Evolutionary conservation across 1,139 yeast genomes (phyloP), one percentile per base, ranked within the genome.

Genomic region (Dujonia santamariae): DNA sequence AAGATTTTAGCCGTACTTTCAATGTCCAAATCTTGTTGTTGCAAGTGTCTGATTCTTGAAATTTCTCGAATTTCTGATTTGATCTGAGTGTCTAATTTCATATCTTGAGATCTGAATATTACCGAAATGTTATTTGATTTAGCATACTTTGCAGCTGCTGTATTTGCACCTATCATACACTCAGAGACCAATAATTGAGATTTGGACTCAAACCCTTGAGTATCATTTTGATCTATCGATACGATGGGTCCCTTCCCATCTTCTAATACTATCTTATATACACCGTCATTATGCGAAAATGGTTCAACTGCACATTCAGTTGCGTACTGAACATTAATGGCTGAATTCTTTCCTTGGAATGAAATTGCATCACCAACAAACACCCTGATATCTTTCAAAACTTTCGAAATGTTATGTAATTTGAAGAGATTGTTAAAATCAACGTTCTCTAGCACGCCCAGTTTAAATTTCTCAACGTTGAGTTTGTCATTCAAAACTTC

Each of bases 131-230:
- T 47, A 23, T 73, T 56, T 13, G 58, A 47, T 6, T 44, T 28
- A 11, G 84, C 76, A 46, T 65, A 76, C 2, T 53, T 44, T 0
- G 90, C 90, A 1, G 80, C 72, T 2, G 80, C 58, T 20, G 72
- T 63, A 53, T 88, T 88, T 2, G 94, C 86, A 31, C 75, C 61
- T 21, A 90, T 73, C 97, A 90, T 90, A 37, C 84, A 58, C 52
- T 88, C 95, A 0, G 92, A 74, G 3, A 90, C 97, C 20, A 90
- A 58, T 3, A 62, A 46, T 29, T 72, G 75, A 0, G 88, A 78
- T 32, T 59, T 54, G 9, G 63, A 58, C 22, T 43, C 44, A 9
- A 28, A 23, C 28, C 44, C 45, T 35, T 56, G 61, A 23, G 44
- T 42, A 4, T 36, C 35, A 13, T 51, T 49, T 3, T 38, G 41